Evolutionary conservation across 805 yeast genomes (phyloP).

Genomic region (Candida stauntonica): DNA sequence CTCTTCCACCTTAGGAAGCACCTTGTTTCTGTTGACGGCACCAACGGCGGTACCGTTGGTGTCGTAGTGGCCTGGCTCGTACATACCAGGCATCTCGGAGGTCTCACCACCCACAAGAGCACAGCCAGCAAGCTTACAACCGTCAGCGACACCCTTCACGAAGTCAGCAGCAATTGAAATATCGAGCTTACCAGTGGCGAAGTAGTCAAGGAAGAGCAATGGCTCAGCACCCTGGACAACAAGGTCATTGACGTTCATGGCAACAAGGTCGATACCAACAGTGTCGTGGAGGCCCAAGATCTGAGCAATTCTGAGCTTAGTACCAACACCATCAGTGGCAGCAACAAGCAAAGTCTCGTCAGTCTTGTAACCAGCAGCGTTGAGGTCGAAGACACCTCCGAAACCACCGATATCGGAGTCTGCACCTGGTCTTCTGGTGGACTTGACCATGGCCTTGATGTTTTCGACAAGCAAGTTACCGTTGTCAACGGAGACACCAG

Average conservation of each 20-base stretch:
- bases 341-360: conserved; percentile 83
- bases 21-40: conserved; percentile 72
- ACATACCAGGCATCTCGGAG: conserved; percentile 99
- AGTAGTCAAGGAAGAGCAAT: conserved; percentile 88
- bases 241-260: conserved; percentile 97
- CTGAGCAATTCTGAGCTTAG: conserved; percentile 93
- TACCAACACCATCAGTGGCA: conserved; percentile 99
- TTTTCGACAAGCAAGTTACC: conserved; percentile 89
- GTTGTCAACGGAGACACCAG: conserved; percentile 97
- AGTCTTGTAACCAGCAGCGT: conserved; percentile 70
- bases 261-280: conserved; percentile 98
- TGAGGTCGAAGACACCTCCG: conserved; percentile 93
- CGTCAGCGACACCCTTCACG: conserved; percentile 93
- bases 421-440: conserved; percentile 93
- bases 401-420: conserved; percentile 98
- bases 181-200: conserved; percentile 91
- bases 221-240: conserved; percentile 99
- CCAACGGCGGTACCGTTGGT: conserved; percentile 99
- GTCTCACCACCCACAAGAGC: conserved; percentile 99
- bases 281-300: conserved; percentile 84
- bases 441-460: conserved; percentile 84
- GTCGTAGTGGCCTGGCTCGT: conserved; percentile 91
- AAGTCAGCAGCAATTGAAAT: conserved; percentile 79
- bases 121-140: conserved; percentile 92
- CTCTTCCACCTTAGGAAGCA: conserved; percentile 64